Conservation (phyloP, 176 grass and related monocot species). For the Carex pumila region DNA sequence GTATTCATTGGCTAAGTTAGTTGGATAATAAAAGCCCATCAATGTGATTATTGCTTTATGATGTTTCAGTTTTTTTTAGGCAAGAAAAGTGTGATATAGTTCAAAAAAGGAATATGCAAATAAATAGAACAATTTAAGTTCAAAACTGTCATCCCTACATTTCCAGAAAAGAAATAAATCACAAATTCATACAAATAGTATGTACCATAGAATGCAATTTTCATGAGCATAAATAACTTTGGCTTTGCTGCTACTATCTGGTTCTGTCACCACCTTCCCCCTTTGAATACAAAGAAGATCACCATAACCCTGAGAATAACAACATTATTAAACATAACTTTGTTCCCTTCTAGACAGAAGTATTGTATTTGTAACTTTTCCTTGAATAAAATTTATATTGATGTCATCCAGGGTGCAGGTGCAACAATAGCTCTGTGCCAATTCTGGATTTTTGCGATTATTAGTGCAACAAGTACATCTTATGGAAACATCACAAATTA, state of each 20-base stretch:
- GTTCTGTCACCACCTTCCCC: background rate
- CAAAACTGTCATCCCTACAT: background rate
- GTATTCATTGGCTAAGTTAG: background rate
- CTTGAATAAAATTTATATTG: background rate
- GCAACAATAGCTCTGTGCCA: background rate
- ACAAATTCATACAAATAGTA: background rate
- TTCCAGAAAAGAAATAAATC: background rate
- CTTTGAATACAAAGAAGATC: background rate
- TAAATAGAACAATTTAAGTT: background rate
- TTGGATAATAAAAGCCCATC: no score
- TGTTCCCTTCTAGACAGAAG: background rate
- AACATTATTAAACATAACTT: background rate
- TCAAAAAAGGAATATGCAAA: background rate
- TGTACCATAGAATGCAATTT: background rate
- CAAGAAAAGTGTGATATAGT: background rate
- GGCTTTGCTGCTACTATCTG: background rate
- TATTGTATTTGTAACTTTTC: background rate
- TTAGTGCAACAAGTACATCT: background rate
- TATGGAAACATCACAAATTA: background rate
- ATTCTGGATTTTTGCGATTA: background rate
- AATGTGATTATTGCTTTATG: background rate
- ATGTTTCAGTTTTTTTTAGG: background rate
- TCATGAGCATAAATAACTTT: conserved; percentile 9
- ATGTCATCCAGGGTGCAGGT: background rate
- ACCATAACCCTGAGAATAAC: background rate